These are phyloP conservation scores for Knufia fluminis DNA, from an alignment of 2,329 filamentous ascomycete species.

Conservation along the genomic window DNA sequence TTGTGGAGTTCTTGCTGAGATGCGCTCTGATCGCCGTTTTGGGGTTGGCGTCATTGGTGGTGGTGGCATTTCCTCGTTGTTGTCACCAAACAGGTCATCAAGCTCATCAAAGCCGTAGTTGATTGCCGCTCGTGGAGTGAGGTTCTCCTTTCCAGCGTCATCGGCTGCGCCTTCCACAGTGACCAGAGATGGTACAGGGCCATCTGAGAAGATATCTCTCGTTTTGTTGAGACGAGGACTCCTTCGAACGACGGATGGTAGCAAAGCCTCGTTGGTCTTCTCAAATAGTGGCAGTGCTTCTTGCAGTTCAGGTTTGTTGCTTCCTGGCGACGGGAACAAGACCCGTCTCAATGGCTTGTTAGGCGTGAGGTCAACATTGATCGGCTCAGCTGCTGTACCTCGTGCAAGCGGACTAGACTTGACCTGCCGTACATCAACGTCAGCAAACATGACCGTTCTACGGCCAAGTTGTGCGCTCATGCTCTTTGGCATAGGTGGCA, in stretches of 20 bases:
- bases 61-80: constrained; percentile 39
- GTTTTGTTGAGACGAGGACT: constrained; percentile 24
- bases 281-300: neutral
- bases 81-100: constrained; percentile 48
- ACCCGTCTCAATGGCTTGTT: constrained; percentile 40
- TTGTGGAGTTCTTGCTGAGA: constrained; percentile 20
- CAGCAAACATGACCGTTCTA: constrained; percentile 9
- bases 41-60: constrained; percentile 27
- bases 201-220: constrained; percentile 18
- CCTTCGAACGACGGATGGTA: constrained; percentile 21
- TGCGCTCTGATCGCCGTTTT: constrained; percentile 23
- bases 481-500: constrained; percentile 32
- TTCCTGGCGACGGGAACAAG: constrained; percentile 32
- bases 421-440: constrained; percentile 36
- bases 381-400: constrained; percentile 31
- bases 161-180: constrained; percentile 35
- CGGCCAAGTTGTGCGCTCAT: constrained; percentile 35
- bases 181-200: constrained; percentile 28
- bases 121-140: constrained; percentile 30
- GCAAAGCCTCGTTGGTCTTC: neutral
- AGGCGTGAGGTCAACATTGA: constrained; percentile 47
- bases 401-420: constrained; percentile 51
- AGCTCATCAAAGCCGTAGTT: neutral
- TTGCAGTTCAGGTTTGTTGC: constrained; percentile 10
- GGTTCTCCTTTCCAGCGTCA: constrained; percentile 50